Evolutionary conservation across 768 basidiomycete genomes (phyloP).

Genomic region (Stropharia rugosoannulata): DNA sequence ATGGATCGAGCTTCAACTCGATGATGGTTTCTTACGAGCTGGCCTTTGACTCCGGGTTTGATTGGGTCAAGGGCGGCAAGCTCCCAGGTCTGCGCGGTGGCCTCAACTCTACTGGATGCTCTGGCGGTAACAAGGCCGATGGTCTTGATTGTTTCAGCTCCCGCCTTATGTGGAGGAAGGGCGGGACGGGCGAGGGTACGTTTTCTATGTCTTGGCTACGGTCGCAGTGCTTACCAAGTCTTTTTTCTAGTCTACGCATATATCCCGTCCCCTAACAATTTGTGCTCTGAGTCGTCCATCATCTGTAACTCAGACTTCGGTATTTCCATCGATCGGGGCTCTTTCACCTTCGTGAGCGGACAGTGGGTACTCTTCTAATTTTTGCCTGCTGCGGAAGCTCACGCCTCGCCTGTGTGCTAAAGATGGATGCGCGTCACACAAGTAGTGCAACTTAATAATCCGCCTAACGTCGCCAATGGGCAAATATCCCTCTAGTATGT

Average conservation of each 20-base stretch:
- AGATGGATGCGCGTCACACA: slow-evolving; percentile 76
- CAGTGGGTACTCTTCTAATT: slow-evolving; percentile 44
- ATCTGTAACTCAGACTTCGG: slow-evolving; percentile 77
- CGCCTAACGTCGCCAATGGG: slow-evolving; percentile 69
- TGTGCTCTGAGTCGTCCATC: slow-evolving; percentile 56
- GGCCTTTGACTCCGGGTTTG: slow-evolving; percentile 62
- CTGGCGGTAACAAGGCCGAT: slow-evolving; percentile 62
- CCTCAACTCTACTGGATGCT: slow-evolving; percentile 58
- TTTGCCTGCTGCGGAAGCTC: background rate
- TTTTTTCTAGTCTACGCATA: slow-evolving; percentile 71
- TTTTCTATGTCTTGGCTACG: slow-evolving; percentile 14
- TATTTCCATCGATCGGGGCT: slow-evolving; percentile 68
- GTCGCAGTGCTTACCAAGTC: background rate
- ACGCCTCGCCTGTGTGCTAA: slow-evolving; percentile 3
- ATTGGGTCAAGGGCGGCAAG: slow-evolving; percentile 77
- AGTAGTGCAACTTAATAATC: slow-evolving; percentile 76
- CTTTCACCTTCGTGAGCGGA: slow-evolving; percentile 61
- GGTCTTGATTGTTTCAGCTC: slow-evolving; percentile 73
- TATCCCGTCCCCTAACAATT: slow-evolving; percentile 58
- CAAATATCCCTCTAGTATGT: slow-evolving; percentile 68
- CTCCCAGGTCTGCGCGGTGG: slow-evolving; percentile 78
- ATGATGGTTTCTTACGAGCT: slow-evolving; percentile 78
- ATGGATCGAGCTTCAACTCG: slow-evolving; percentile 54
- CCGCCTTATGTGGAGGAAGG: slow-evolving; percentile 73
- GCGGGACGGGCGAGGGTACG: slow-evolving; percentile 70